Evolutionary conservation across 768 basidiomycete genomes (phyloP).

Genomic region (Gyrodon lividus): DNA sequence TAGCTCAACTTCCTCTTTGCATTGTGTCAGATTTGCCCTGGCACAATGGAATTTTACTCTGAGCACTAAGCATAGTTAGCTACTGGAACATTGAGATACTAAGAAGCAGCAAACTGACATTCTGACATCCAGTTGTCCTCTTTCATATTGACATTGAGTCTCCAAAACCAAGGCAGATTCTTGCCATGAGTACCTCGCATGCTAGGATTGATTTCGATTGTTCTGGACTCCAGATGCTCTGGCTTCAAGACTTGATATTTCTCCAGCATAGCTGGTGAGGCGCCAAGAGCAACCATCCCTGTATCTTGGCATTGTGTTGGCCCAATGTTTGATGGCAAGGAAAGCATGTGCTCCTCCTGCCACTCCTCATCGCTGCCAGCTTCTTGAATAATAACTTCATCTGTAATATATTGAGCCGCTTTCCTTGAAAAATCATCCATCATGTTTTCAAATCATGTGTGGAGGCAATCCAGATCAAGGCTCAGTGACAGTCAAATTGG

Average conservation of each 20-base stretch:
- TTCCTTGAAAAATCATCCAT: not conserved
- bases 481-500: not conserved
- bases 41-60: not conserved
- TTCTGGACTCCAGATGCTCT: not conserved
- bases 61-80: not conserved
- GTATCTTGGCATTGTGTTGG: not conserved
- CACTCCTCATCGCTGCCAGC: not conserved
- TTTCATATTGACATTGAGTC: not conserved
- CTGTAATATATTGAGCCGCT: not conserved
- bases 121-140: not conserved
- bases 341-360: not conserved
- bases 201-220: not conserved
- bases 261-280: not conserved
- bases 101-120: not conserved
- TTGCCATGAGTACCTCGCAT: not conserved
- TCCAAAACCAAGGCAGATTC: not conserved
- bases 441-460: not conserved
- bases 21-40: not conserved
- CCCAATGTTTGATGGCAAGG: not conserved
- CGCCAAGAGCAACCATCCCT: not conserved
- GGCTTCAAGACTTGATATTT: not conserved
- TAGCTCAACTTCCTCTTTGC: not conserved
- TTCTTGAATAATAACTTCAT: not conserved
- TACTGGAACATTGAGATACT: no score
- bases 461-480: not conserved